Base-by-base conservation (phyloP, 2,329 filamentous ascomycete species). In the Beauveria sp. region DNA sequence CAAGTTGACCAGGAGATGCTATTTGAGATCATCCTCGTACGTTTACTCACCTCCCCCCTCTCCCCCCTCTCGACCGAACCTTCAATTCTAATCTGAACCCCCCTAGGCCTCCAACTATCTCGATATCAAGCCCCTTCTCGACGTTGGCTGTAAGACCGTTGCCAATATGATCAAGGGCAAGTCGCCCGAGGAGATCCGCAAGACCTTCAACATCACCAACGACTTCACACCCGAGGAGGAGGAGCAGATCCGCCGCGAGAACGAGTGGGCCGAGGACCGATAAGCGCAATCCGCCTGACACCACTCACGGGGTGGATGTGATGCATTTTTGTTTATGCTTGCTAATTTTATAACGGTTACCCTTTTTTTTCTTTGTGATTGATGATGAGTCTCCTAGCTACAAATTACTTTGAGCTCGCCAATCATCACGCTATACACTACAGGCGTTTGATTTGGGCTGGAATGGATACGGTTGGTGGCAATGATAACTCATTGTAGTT, bases 111-210 rank as follows among this genome's bases (percentile, higher is more conserved):
- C 93, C 70, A 99, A 99, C 82, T 99, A 97, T 76, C 88, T 99
- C 63, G 94, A 99, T 68, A 99, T 99, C 81, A 99, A 97, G 84
- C 89, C 92, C 1, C 89, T 99, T 1, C 88, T 99, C 30, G 94
- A 99, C 66, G 93, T 97, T 63, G 94, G 94, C 64, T 99, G 94
- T 86, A 99, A 99, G 85, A 99, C 94, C 0, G 94, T 99, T 18
- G 94, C 94, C 64, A 99, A 99, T 79, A 99, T 99, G 94, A 99
- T 99, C 83, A 99, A 99, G 89, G 94, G 94, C 79, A 99, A 99
- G 84, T 96, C 92, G 0, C 94, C 94, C 3, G 94, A 99, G 75
- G 94, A 99, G 80, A 99, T 99, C 70, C 90, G 94, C 56, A 99
- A 97, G 84, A 99, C 94, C 0, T 99, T 99, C 82, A 99, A 99